phyloP scores from a whole-genome alignment of 129 eudicot species.

The Smallanthus sonchifolius region DNA sequence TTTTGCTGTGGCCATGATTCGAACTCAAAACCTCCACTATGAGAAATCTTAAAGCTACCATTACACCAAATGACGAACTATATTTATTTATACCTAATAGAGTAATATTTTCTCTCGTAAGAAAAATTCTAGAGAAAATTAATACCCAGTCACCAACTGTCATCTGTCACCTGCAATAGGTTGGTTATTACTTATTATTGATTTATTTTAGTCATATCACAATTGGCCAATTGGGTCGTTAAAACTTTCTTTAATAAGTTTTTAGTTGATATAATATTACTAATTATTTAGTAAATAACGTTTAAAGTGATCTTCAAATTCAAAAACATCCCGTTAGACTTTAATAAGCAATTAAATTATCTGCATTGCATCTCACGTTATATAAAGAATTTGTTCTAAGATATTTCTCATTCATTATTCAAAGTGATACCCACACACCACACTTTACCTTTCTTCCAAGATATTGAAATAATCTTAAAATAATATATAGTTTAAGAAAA shows the following conservation, averaged over 20 bases:
- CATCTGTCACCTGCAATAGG: background rate
- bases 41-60: too few relatives aligned
- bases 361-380: conserved; percentile 6
- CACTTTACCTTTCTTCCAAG: conserved; percentile 20
- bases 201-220: background rate
- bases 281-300: too few relatives aligned
- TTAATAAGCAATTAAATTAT: background rate
- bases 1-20: too few relatives aligned
- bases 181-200: background rate
- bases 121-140: background rate
- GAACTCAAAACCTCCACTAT: too few relatives aligned
- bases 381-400: background rate
- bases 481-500: background rate
- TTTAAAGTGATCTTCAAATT: background rate
- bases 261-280: too few relatives aligned
- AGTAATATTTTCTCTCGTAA: background rate
- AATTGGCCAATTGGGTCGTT: background rate
- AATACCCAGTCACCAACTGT: background rate
- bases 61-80: too few relatives aligned
- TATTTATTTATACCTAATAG: too few relatives aligned
- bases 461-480: conserved; percentile 14
- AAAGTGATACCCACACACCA: conserved; percentile 28
- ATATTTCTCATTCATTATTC: background rate
- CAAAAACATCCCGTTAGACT: background rate
- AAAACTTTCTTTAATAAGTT: background rate